Evolutionary conservation across 1,139 yeast species (phyloP).

Genomic region (Waltiozyma sp.): DNA sequence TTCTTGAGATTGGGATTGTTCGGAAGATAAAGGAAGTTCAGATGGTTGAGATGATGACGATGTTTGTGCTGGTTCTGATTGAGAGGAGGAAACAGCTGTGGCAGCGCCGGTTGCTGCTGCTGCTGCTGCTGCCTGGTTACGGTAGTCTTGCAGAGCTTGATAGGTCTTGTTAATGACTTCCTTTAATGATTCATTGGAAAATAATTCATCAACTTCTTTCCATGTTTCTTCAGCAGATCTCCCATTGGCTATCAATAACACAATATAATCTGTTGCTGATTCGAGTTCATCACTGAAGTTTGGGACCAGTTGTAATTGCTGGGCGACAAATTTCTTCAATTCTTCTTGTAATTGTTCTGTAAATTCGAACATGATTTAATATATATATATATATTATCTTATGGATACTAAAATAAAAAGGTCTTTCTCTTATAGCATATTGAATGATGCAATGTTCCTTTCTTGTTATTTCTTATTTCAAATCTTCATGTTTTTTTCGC

Average conservation of each 20-base stretch:
- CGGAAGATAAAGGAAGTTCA: slow-evolving; percentile 15
- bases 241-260: slow-evolving; percentile 61
- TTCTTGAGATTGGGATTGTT: slow-evolving; percentile 6
- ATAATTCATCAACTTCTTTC: slow-evolving; percentile 51
- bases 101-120: background rate
- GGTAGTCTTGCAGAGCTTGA: slow-evolving; percentile 38
- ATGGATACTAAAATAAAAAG: no score
- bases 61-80: slow-evolving; percentile 1
- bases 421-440: no score
- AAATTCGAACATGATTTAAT: background rate
- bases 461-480: background rate
- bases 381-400: no score
- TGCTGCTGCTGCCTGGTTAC: background rate
- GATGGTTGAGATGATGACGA: slow-evolving; percentile 14
- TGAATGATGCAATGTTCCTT: no score
- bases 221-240: slow-evolving; percentile 56
- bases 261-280: slow-evolving; percentile 73
- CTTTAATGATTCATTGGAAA: slow-evolving; percentile 52
- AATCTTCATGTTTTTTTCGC: background rate
- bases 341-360: slow-evolving; percentile 22
- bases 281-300: slow-evolving; percentile 53
- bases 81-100: background rate
- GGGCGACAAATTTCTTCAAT: slow-evolving; percentile 24
- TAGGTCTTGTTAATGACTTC: slow-evolving; percentile 39
- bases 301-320: slow-evolving; percentile 22